Conservation (phyloP, 1,139 yeast species). For the Saccharomyces hybrid region DNA sequence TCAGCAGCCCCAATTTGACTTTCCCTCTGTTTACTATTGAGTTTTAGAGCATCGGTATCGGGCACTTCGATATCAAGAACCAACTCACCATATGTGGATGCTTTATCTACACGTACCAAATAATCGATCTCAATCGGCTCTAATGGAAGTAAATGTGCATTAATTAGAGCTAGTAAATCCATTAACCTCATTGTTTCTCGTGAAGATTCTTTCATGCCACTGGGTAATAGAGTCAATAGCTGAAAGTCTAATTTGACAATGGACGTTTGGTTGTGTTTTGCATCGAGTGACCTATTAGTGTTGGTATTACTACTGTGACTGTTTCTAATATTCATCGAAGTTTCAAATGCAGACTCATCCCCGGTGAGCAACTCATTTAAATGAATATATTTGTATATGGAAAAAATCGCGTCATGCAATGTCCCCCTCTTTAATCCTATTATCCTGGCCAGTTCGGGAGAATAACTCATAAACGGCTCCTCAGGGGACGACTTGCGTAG, state of each 20-base stretch:
- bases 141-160: slow-evolving; percentile 52
- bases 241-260: background rate
- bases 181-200: slow-evolving; percentile 18
- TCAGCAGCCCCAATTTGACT: background rate
- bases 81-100: slow-evolving; percentile 67
- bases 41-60: background rate
- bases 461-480: slow-evolving; percentile 39
- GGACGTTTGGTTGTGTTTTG: background rate
- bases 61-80: slow-evolving; percentile 60
- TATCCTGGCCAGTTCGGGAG: slow-evolving; percentile 51
- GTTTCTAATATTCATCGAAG: background rate
- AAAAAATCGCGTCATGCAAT: slow-evolving; percentile 71
- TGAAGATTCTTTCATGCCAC: background rate
- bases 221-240: background rate
- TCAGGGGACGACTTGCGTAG: slow-evolving; percentile 63
- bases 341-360: slow-evolving; percentile 4
- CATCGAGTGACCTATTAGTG: background rate
- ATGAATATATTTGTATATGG: slow-evolving; percentile 65
- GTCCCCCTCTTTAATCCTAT: slow-evolving; percentile 66
- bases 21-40: background rate
- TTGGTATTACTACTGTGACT: background rate
- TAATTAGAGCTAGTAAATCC: slow-evolving; percentile 16
- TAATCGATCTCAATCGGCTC: slow-evolving; percentile 68
- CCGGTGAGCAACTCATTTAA: slow-evolving; percentile 1
- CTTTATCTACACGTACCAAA: slow-evolving; percentile 58